phyloP scores from a whole-genome alignment of 148 eudicot species.

The Heliamphora exappendiculata region DNA sequence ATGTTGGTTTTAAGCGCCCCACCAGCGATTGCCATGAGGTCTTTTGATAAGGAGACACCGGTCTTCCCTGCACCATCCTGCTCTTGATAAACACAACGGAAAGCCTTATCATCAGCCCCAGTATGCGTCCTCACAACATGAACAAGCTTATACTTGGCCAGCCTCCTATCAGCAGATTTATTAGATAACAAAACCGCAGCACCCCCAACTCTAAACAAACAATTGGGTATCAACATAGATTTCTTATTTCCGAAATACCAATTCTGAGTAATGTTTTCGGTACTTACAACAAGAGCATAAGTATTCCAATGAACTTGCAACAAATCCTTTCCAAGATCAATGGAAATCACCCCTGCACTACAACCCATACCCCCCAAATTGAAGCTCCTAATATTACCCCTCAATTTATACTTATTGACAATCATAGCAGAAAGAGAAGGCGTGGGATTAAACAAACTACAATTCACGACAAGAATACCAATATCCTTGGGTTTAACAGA shows the following conservation, averaged over 20 bases:
- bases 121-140: conserved; percentile 48
- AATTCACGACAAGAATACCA: conserved; percentile 36
- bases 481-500: conserved; percentile 23
- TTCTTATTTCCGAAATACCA: conserved; percentile 56
- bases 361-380: conserved; percentile 40
- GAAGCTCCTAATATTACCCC: conserved; percentile 25
- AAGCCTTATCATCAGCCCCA: conserved; percentile 46
- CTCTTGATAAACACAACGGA: conserved; percentile 42
- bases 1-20: conserved; percentile 44
- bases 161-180: conserved; percentile 21
- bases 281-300: conserved; percentile 51
- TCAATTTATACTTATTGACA: conserved; percentile 33
- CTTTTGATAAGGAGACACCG: conserved; percentile 39
- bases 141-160: conserved; percentile 50
- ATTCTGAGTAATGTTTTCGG: conserved; percentile 58
- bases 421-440: conserved; percentile 40
- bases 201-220: conserved; percentile 60
- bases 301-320: conserved; percentile 52
- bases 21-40: conserved; percentile 44
- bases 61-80: conserved; percentile 36
- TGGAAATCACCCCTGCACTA: conserved; percentile 55
- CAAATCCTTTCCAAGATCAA: conserved; percentile 53
- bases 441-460: conserved; percentile 32
- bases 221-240: conserved; percentile 59
- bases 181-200: conserved; percentile 52